phyloP scores from a whole-genome alignment of 1,139 yeast genomes.

The Candida pseudocylindracea region DNA sequence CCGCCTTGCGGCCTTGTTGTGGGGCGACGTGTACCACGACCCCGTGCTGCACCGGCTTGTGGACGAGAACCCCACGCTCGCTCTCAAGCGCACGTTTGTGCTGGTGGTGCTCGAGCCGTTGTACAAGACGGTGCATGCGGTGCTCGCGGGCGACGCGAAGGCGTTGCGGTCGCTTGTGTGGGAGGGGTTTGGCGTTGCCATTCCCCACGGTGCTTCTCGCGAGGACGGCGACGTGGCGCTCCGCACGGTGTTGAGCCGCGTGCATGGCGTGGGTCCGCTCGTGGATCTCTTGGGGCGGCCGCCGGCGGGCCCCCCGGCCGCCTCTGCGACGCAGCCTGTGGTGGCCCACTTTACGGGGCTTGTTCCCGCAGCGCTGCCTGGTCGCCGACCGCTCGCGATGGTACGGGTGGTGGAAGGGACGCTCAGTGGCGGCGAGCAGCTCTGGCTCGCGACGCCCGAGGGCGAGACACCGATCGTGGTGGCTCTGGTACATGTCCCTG shows the following conservation, averaged over 20 bases:
- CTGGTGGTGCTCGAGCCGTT: constrained; percentile 58
- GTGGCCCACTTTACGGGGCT: no score
- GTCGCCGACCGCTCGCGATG: no score
- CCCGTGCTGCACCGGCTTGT: constrained; percentile 31
- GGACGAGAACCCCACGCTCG: constrained; percentile 45
- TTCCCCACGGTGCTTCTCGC: constrained; percentile 16
- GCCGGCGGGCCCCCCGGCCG: no score
- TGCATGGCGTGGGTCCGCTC: constrained; percentile 32
- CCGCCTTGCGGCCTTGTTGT: constrained; percentile 5
- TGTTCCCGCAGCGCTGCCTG: no score
- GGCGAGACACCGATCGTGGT: no score
- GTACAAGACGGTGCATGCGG: constrained; percentile 47
- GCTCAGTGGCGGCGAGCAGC: no score
- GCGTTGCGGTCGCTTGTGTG: constrained; percentile 15
- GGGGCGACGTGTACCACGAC: constrained; percentile 8
- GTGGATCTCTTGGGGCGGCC: constrained; percentile 18
- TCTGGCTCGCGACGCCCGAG: no score
- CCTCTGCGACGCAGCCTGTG: no score
- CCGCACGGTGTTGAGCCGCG: constrained; percentile 27
- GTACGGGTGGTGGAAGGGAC: no score
- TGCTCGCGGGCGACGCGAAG: constrained; percentile 31
- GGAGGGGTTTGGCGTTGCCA: constrained; percentile 18
- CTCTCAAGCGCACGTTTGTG: constrained; percentile 35
- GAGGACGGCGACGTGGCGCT: constrained; percentile 38
- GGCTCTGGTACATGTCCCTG: no score